These are phyloP conservation scores for Trichoderma semiorbis DNA, from an alignment of 2,329 filamentous ascomycete species.

Conservation along the genomic window DNA sequence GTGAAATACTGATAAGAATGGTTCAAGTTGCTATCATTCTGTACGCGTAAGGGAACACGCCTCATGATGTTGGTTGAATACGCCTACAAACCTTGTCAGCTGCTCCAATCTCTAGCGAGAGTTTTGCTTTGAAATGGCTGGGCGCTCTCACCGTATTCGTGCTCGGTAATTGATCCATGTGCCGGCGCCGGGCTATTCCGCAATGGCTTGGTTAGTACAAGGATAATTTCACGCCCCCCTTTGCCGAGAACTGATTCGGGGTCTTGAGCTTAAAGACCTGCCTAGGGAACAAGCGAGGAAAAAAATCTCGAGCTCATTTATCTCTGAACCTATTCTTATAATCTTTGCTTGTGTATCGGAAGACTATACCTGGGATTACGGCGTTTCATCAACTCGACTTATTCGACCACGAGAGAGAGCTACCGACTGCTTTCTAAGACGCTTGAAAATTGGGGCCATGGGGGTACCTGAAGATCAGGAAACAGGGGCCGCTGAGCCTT, in stretches of 20 bases:
- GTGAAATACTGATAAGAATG: not conserved
- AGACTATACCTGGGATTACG: not conserved
- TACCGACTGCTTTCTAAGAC: not conserved
- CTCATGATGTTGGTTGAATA: not conserved
- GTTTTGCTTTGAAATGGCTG: not conserved
- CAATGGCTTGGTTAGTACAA: not conserved
- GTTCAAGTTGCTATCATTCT: not conserved
- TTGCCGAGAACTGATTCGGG: not conserved
- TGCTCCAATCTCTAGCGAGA: not conserved
- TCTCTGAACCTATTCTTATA: not conserved
- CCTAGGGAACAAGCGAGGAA: not conserved
- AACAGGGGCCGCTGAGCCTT: not conserved
- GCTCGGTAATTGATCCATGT: conserved; percentile 1
- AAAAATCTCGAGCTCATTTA: not conserved
- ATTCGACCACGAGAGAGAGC: not conserved
- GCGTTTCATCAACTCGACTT: not conserved
- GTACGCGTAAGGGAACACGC: not conserved
- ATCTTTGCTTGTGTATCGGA: not conserved
- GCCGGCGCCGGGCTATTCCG: conserved; percentile 5
- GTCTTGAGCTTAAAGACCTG: not conserved
- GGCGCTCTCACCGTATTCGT: conserved; percentile 6
- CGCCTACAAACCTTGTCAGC: not conserved
- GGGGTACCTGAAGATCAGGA: not conserved
- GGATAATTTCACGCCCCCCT: conserved; percentile 4
- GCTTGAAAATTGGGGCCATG: not conserved